Evolutionary conservation across 768 basidiomycete genomes (phyloP).

Genomic region (Tricholomella constricta): DNA sequence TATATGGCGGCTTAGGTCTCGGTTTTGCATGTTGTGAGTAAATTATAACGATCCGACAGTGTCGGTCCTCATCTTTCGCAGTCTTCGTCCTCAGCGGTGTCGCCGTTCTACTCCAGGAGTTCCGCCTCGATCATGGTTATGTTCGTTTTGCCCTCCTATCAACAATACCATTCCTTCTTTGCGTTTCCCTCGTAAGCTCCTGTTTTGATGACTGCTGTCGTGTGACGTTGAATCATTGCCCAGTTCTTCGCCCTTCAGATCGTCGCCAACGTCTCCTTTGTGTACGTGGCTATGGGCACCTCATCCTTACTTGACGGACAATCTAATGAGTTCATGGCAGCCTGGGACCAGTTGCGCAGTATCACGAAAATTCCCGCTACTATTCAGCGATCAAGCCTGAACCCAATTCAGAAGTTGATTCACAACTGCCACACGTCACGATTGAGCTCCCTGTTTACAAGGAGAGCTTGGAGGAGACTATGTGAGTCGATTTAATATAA

Average conservation of each 20-base stretch:
- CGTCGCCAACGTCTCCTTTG: conserved; percentile 61
- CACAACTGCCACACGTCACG: conserved; percentile 70
- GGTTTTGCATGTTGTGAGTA: conserved; percentile 66
- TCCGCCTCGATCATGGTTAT: conserved; percentile 62
- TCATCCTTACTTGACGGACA: background rate
- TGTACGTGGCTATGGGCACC: conserved; percentile 42
- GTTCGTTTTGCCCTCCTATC: conserved; percentile 65
- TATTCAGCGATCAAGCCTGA: conserved; percentile 72
- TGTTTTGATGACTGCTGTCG: background rate
- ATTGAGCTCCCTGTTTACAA: conserved; percentile 90
- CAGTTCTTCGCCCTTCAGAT: conserved; percentile 80
- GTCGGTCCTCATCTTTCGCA: conserved; percentile 24
- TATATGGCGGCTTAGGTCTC: conserved; percentile 71
- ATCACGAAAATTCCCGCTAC: conserved; percentile 81
- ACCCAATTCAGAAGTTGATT: conserved; percentile 63
- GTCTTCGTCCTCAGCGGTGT: conserved; percentile 72
- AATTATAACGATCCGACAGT: background rate
- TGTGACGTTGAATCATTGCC: background rate
- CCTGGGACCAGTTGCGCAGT: conserved; percentile 83
- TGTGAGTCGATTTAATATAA: conserved; percentile 48
- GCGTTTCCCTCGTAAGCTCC: conserved; percentile 65
- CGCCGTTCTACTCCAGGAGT: conserved; percentile 63
- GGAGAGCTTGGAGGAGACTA: conserved; percentile 78
- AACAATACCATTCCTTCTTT: conserved; percentile 72
- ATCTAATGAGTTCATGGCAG: conserved; percentile 32